Evolutionary conservation across 202 grass and related monocot species (phyloP).

Genomic region (Panicum virgatum): DNA sequence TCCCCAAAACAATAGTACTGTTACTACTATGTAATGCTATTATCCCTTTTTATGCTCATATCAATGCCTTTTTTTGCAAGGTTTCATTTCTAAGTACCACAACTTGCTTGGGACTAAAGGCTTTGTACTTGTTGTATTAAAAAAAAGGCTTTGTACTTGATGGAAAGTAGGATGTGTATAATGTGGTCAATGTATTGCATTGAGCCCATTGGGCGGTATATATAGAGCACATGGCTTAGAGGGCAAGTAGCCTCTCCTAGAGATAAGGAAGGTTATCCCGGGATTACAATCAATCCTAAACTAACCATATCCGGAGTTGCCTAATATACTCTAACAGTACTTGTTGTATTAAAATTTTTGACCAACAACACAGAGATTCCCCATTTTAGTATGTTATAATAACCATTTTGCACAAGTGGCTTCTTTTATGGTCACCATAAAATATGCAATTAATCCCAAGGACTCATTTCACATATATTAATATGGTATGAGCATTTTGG

Average conservation of each 20-base stretch:
- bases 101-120: background rate
- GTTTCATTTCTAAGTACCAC: background rate
- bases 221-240: too few species aligned
- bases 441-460: slow-evolving; percentile 17
- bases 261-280: too few species aligned
- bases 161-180: too few species aligned
- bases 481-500: background rate
- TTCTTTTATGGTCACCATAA: background rate
- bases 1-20: background rate
- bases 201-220: too few species aligned
- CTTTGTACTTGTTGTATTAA: background rate
- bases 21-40: background rate
- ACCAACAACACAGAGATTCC: background rate
- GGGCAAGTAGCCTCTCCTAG: too few species aligned
- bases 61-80: background rate
- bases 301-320: too few species aligned
- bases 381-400: background rate
- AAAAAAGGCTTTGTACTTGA: too few species aligned
- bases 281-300: too few species aligned
- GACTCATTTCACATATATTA: slow-evolving; percentile 5
- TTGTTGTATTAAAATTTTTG: too few species aligned
- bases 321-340: too few species aligned
- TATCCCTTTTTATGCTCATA: background rate
- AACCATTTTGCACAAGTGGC: background rate
- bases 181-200: too few species aligned